phyloP scores from a whole-genome alignment of 2,329 filamentous ascomycete genomes.

The Trichocomaceae sp. region DNA sequence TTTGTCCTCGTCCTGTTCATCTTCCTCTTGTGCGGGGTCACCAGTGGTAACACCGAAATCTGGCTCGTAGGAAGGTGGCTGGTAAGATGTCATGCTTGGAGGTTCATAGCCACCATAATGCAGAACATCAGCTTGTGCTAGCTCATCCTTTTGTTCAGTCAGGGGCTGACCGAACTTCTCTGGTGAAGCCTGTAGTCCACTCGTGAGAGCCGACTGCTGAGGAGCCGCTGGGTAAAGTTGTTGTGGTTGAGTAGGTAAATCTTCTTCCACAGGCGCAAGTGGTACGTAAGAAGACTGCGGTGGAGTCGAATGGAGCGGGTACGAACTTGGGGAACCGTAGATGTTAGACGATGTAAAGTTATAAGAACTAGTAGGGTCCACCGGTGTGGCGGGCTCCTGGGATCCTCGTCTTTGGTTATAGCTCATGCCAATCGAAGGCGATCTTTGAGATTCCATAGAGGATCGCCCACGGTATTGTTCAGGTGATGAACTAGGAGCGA shows the following conservation, averaged over 20 bases:
- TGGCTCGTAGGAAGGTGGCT: constrained; percentile 34
- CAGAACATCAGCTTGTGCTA: constrained; percentile 17
- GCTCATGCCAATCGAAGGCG: constrained; percentile 30
- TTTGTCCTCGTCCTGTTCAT: constrained; percentile 53
- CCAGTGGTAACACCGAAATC: constrained; percentile 25
- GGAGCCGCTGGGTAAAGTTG: constrained; percentile 15
- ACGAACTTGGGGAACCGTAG: constrained; percentile 28
- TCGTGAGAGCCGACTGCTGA: constrained; percentile 22
- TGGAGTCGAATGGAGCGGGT: constrained; percentile 32
- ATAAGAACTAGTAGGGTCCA: constrained; percentile 27
- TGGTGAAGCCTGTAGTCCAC: constrained; percentile 23
- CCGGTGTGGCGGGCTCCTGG: constrained; percentile 30
- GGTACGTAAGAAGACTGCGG: constrained; percentile 34
- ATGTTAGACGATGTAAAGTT: constrained; percentile 20
- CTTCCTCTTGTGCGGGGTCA: constrained; percentile 47
- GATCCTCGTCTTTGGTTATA: constrained; percentile 32
- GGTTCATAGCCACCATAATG: constrained; percentile 31
- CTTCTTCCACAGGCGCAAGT: constrained; percentile 36
- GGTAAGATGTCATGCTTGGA: constrained; percentile 26
- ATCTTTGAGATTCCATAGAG: constrained; percentile 44
- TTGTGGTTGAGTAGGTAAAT: constrained; percentile 24
- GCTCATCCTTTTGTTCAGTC: constrained; percentile 15
- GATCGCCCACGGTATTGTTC: constrained; percentile 46
- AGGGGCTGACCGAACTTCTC: constrained; percentile 21
- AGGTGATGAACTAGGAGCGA: constrained; percentile 45